Evolutionary conservation across 2,329 filamentous ascomycete species (phyloP), one percentile per base, ranked within the genome.

Genomic region (Dactylonectria macrodidyma): DNA sequence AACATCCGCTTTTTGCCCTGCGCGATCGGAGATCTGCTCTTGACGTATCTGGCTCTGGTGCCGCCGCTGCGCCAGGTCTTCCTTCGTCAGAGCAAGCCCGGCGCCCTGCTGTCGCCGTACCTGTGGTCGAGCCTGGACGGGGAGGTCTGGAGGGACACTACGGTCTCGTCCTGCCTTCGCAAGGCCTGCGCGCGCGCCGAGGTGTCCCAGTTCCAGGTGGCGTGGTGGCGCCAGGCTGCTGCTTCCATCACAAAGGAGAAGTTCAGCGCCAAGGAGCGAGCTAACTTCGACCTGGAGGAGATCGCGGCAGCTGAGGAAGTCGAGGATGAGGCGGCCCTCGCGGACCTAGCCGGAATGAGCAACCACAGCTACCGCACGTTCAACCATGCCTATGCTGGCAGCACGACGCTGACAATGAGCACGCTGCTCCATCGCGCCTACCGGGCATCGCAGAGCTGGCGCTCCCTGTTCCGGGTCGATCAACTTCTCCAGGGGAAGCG

Each of bases 231-330:
- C 11, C 12, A 41, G 36, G 36, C 36, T 41, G 36, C 36, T 41
- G 36, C 36, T 41, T 65, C 26, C 22, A 65, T 68, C 14, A 65
- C 16, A 8, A 60, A 68, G 51, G 44, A 68, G 41, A 68, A 62
- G 61, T 65, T 68, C 51, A 65, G 22, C 11, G 6, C 51, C 11
- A 57, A 52, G 22, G 44, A 68, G 41, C 34, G n/a, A 12, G 56
- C 56, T 54, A 64, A 67, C 34, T 67, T 67, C 51, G 41, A 59
- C 30, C 3, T 63, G 9, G 22, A 61, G 38, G 56, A 54, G 5
- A 62, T 60, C 22, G 44, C 22, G 48, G 33, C 12, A 24, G 14
- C 19, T 19, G 38, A 67, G 47, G 56, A 46, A 12, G 38, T 61
- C 47, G 46, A 67, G 26, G 30, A 67, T 38, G 46, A 67, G 34